phyloP scores from a whole-genome alignment of 2,329 filamentous ascomycete species.

The Exophiala mesophila region DNA sequence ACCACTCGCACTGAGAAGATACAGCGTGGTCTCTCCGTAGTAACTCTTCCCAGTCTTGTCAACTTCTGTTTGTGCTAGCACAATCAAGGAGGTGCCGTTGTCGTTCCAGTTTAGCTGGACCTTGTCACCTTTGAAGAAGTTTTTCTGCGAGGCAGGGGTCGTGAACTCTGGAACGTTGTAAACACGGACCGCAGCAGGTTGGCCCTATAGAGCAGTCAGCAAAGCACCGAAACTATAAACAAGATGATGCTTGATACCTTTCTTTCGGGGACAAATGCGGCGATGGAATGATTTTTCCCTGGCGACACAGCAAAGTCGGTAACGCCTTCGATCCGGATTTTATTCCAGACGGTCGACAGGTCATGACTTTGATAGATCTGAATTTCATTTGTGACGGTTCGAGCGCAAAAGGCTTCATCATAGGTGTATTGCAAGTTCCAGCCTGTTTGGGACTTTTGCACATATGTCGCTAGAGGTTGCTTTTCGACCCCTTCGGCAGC shows the following conservation, averaged over 20 bases:
- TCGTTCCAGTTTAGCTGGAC: constrained; percentile 98
- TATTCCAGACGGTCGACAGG: constrained; percentile 86
- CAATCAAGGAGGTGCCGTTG: constrained; percentile 82
- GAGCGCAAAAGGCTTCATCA: constrained; percentile 90
- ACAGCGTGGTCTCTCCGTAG: constrained; percentile 96
- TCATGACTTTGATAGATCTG: constrained; percentile 93
- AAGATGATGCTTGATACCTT: constrained; percentile 67
- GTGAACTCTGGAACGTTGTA: constrained; percentile 88
- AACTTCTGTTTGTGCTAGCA: constrained; percentile 94
- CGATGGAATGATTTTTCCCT: constrained; percentile 84
- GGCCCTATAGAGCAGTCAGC: constrained; percentile 72
- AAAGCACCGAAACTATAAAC: no score
- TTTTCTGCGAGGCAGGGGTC: constrained; percentile 87
- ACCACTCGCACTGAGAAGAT: constrained; percentile 86
- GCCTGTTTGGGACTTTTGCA: constrained; percentile 90
- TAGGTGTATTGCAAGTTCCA: constrained; percentile 97
- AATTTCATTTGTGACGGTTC: constrained; percentile 92
- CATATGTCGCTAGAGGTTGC: constrained; percentile 74
- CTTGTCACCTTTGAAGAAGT: constrained; percentile 98
- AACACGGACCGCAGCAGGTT: constrained; percentile 89
- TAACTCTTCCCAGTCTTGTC: constrained; percentile 99
- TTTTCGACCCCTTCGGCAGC: constrained; percentile 60
- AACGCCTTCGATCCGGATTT: constrained; percentile 86
- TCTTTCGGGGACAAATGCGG: constrained; percentile 90
- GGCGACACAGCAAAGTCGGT: constrained; percentile 84